Conservation (phyloP, 2,329 filamentous ascomycete genomes). For the Canariomyces notabilis region DNA sequence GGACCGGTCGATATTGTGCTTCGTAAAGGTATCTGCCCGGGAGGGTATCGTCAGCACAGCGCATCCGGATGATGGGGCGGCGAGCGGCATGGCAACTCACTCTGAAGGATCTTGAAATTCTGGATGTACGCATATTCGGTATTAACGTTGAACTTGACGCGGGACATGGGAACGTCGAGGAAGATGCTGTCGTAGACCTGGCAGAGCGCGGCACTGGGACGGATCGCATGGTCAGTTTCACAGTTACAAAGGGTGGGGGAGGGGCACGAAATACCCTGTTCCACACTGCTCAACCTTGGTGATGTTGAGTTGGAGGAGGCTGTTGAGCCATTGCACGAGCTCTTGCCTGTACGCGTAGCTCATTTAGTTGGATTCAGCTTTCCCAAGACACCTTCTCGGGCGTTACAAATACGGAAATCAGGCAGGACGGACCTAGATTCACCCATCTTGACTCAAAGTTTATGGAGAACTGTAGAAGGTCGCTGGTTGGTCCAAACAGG, state of each 20-base stretch:
- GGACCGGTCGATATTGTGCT: conserved; percentile 82
- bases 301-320: conserved; percentile 94
- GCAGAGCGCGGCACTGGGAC: conserved; percentile 80
- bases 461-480: conserved; percentile 11
- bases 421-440: conserved; percentile 40
- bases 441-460: conserved; percentile 38
- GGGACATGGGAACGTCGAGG: conserved; percentile 87
- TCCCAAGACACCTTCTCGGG: too few species aligned
- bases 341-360: conserved; percentile 67
- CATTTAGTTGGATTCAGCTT: conserved; percentile 21
- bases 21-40: conserved; percentile 71
- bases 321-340: conserved; percentile 93
- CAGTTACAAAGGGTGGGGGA: conserved; percentile 17
- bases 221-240: conserved; percentile 16
- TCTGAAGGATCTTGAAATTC: conserved; percentile 97
- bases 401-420: conserved; percentile 2
- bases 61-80: conserved; percentile 4
- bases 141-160: conserved; percentile 98
- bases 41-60: conserved; percentile 6
- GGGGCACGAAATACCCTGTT: conserved; percentile 67
- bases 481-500: conserved; percentile 7
- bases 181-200: conserved; percentile 99
- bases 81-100: conserved; percentile 47
- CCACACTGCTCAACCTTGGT: conserved; percentile 99
- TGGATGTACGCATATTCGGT: conserved; percentile 95